Evolutionary conservation across 2,329 filamentous ascomycete genomes (phyloP), one percentile per base, ranked within the genome.

Genomic region (Botrytis porri): DNA sequence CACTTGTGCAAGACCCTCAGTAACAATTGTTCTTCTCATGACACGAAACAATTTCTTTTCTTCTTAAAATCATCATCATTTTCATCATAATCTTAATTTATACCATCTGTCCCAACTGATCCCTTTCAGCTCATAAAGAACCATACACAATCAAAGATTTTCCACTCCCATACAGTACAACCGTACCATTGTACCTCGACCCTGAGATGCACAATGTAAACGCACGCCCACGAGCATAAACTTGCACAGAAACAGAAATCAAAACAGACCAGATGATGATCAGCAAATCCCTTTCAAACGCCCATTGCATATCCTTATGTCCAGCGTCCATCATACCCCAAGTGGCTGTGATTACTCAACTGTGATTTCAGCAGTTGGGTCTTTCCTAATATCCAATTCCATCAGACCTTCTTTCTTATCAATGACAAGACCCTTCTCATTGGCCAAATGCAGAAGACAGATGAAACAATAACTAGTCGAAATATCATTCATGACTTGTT

Each of bases 381-480:
- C 89, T 81, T 87, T 90, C 74, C 85, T 84, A 74, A 91, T 91
- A 66, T 86, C 84, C 74, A 91, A 82, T 78, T 91, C 89, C 70
- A 84, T 84, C 72, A 91, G 82, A 65, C 86, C 88, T 60, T 81
- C 79, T 73, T 81, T 75, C 63, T 82, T 81, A 77, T 89, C 85
- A 69, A 93, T 87, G 22, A 90, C 85, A 59, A 93, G 82, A 0
- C 91, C 91, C 80, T 93, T 92, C 79, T 93, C 91, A 77, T 93
- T 93, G n/a, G 91, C 91, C 76, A 93, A 79, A 83, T 93, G 91
- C 72, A 93, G 82, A 48, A 93, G 81, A 78, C 90, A 93, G 76
- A 99, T 99, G 83, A 98, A 99, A 81, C 96, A 97, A 83, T 85
- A 92, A 75, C 88, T 97, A 0, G 96, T 99, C 51, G 94, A 97